Base-by-base conservation (phyloP, 148 eudicot species). In the Selenicereus undatus region DNA sequence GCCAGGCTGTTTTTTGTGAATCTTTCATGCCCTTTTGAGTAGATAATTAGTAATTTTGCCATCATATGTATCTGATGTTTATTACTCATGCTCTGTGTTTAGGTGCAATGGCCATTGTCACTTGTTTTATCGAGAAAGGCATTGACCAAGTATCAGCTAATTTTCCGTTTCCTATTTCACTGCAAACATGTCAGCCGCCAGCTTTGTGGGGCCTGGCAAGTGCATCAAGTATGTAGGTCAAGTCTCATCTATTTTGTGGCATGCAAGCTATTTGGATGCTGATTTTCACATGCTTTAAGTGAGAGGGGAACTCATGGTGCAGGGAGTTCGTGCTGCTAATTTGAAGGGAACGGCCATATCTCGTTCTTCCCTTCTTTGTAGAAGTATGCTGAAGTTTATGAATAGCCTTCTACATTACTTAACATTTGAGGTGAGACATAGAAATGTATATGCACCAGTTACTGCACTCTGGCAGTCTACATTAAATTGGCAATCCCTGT, bases 121-220 rank as follows among this genome's bases (percentile, higher is more conserved):
- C 97, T 96, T 85, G 97, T 96, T 60, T 90, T 93, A 86, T 96
- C 99, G 79, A 87, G 93, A 83, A 96, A 96, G 82, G 92, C 99
- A 71, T 86, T 93, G 79, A 93, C 97, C 76, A 93, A 96, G 86
- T 96, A 96, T 80, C 99, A 96, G 91, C 85, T 96, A 82, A 93
- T 96, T 77, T 96, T 96, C 81, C 91, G 97, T 76, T 91, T 91
- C 83, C 86, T 96, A 81, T 96, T 96, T 88, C 98, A 93, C 86
- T 96, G 99, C 84, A 96, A 96, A 84, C 93, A 93, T 80, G 99
- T 96, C 77, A 89, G 90, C 73, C 89, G 99, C 80, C 99, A 96
- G 89, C 98, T 96, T 76, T 90, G 98, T 90, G 97, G 86, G 32
- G 99, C 99, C 73, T 96, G 99, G 99, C 99, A 96, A 89, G 86